These are phyloP conservation scores for Pulveroboletus sp. DNA, from an alignment of 768 basidiomycete species.

Conservation along the genomic window DNA sequence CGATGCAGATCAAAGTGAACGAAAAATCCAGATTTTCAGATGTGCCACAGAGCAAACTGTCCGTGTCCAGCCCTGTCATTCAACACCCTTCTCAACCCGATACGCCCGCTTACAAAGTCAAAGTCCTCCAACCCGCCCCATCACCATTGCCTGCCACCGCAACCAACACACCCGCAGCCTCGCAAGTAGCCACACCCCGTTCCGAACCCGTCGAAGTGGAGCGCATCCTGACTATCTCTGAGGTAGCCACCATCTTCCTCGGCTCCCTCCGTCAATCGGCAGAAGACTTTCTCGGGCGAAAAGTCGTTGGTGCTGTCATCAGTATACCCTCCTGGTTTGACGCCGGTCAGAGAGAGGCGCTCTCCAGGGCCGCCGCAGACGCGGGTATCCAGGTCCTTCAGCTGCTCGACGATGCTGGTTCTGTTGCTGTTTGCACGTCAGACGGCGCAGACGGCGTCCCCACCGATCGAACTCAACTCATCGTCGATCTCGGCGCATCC, in stretches of 20 bases:
- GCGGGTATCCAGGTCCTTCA: constrained; percentile 86
- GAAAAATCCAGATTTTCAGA: constrained; percentile 67
- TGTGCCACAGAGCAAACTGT: constrained; percentile 50
- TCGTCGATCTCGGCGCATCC: constrained; percentile 81
- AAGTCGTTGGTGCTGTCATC: constrained; percentile 78
- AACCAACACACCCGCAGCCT: constrained; percentile 60
- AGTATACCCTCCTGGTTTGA: constrained; percentile 78
- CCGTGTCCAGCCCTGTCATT: constrained; percentile 67
- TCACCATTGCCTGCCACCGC: constrained; percentile 58
- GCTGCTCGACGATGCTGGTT: constrained; percentile 84
- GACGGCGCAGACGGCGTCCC: constrained; percentile 38
- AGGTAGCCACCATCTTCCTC: constrained; percentile 85
- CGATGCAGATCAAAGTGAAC: not conserved
- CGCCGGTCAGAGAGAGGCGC: constrained; percentile 61
- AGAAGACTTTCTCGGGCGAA: constrained; percentile 84
- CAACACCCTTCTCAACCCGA: constrained; percentile 71
- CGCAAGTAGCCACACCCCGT: constrained; percentile 67
- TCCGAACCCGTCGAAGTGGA: constrained; percentile 65
- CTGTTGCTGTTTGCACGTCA: constrained; percentile 57
- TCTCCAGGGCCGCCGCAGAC: constrained; percentile 69
- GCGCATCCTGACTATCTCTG: constrained; percentile 77
- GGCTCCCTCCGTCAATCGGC: constrained; percentile 82
- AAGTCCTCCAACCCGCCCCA: constrained; percentile 77
- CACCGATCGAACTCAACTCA: constrained; percentile 71
- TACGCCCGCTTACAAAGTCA: constrained; percentile 81